Conservation (phyloP, 192 early-diverging fungal species). For the Coemansia interrupta region DNA sequence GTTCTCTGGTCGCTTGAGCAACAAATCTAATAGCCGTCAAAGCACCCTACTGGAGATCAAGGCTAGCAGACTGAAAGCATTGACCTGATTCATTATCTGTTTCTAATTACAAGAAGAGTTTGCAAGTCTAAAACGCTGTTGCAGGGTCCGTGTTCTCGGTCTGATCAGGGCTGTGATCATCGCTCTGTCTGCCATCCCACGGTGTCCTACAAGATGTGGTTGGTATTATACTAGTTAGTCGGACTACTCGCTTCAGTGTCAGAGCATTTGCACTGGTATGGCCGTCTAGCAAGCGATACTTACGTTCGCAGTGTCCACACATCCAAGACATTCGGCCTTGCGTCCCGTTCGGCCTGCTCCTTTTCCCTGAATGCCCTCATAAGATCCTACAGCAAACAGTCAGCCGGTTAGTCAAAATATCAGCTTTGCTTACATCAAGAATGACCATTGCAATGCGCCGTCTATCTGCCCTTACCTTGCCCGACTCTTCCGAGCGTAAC, state of each 20-base stretch:
- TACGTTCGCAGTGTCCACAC: slow-evolving; percentile 36
- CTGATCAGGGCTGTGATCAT: not conserved
- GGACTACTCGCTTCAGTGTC: not conserved
- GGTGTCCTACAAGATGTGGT: slow-evolving; percentile 1
- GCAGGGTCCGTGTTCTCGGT: not conserved
- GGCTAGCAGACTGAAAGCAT: too few relatives aligned
- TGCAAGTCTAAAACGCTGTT: not conserved
- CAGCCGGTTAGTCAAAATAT: not conserved
- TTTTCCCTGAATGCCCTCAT: slow-evolving; percentile 30
- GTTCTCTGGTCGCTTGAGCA: not conserved
- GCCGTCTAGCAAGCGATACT: not conserved
- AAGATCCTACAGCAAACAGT: slow-evolving; percentile 12
- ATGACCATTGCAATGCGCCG: not conserved
- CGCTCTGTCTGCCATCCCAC: not conserved
- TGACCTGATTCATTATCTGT: not conserved
- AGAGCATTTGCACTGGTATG: too few relatives aligned
- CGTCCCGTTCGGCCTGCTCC: slow-evolving; percentile 21
- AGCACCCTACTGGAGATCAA: too few relatives aligned
- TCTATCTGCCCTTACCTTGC: slow-evolving; percentile 7
- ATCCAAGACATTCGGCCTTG: slow-evolving; percentile 42
- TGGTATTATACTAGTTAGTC: not conserved
- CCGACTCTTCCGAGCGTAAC: slow-evolving; percentile 32
- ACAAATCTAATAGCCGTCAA: too few relatives aligned
- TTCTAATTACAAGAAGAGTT: not conserved
- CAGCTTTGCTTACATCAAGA: not conserved